Percentiles rank a stretch among this genome's conserved stretches.
phyloP scores from a whole-genome alignment of 106 monocot genomes.

The Vanilla planifolia region DNA sequence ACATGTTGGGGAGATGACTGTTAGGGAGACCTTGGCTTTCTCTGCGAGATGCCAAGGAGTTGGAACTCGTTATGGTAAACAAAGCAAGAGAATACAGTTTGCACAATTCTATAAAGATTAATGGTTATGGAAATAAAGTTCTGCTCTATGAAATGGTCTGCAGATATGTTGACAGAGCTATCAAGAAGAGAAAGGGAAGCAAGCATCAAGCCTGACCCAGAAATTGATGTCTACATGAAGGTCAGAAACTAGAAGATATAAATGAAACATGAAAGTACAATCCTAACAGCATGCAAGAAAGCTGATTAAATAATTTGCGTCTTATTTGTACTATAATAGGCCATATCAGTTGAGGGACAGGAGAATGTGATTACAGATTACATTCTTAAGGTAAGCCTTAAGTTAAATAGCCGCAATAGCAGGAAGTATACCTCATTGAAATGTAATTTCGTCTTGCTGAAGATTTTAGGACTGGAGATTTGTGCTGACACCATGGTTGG shows the following conservation, averaged over 20 bases:
- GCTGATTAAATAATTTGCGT: neutral
- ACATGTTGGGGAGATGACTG: slow-evolving; percentile 57
- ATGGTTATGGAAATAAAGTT: neutral
- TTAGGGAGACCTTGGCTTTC: slow-evolving; percentile 49
- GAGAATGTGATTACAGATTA: slow-evolving; percentile 10
- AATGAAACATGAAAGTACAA: neutral
- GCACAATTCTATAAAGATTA: neutral
- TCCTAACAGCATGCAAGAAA: neutral
- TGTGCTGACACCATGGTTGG: slow-evolving; percentile 90
- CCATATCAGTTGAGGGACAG: neutral
- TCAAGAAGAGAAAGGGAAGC: slow-evolving; percentile 53
- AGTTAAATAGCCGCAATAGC: neutral
- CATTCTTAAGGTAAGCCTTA: slow-evolving; percentile 1
- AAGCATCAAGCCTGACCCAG: slow-evolving; percentile 54
- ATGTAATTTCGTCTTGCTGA: slow-evolving; percentile 3
- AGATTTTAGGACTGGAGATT: slow-evolving; percentile 73
- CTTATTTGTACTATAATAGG: neutral
- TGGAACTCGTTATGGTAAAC: slow-evolving; percentile 40
- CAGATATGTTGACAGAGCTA: slow-evolving; percentile 59
- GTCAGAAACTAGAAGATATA: slow-evolving; percentile 12
- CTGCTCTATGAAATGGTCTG: neutral
- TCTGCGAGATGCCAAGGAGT: slow-evolving; percentile 48
- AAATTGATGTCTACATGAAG: slow-evolving; percentile 70
- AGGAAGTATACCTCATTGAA: neutral
- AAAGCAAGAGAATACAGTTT: neutral